Evolutionary conservation across 306 rosid species (phyloP).

Genomic region (Vigna mungo): DNA sequence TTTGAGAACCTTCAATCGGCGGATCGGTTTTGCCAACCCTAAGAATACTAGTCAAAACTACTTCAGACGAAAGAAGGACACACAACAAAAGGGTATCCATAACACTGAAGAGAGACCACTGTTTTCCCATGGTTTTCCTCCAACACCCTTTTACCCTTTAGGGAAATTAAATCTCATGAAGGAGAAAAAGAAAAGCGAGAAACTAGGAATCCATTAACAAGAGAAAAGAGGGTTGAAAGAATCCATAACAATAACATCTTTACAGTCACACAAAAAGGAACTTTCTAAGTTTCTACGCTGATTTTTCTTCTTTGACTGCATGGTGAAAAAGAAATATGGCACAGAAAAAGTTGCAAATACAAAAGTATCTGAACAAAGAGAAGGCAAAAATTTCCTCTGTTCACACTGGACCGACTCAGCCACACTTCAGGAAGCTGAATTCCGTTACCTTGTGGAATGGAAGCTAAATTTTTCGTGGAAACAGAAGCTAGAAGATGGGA

Average conservation of each 20-base stretch:
- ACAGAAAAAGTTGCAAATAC: conserved; percentile 12
- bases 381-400: not conserved
- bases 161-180: conserved; percentile 11
- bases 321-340: not conserved
- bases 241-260: not conserved
- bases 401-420: conserved; percentile 28
- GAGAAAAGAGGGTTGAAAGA: conserved; percentile 13
- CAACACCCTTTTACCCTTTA: conserved; percentile 16
- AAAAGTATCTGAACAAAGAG: not conserved
- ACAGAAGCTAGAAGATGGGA: not conserved
- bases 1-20: conserved; percentile 58
- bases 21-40: conserved; percentile 45
- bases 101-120: conserved; percentile 35
- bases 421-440: conserved; percentile 1
- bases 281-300: not conserved
- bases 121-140: conserved; percentile 54
- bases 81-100: conserved; percentile 37
- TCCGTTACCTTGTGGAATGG: not conserved
- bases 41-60: conserved; percentile 50
- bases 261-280: not conserved
- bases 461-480: not conserved
- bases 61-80: conserved; percentile 46
- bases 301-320: conserved; percentile 19
- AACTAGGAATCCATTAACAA: not conserved
- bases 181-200: not conserved